Evolutionary conservation across 2,329 filamentous ascomycete species (phyloP).

Genomic region (Curvularia sp.): DNA sequence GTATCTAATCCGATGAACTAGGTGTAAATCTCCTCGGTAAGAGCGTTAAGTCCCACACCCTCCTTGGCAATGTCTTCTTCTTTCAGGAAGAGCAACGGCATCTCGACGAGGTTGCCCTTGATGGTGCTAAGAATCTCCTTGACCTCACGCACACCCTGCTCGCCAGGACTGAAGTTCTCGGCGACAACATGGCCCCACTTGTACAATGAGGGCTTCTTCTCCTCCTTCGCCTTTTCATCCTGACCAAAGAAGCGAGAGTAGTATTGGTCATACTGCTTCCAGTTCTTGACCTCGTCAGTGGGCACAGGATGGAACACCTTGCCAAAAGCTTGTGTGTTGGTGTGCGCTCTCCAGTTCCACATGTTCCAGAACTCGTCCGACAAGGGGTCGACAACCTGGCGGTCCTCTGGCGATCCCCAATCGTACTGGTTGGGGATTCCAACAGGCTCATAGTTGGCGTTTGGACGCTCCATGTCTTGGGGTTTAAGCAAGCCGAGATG

Average conservation of each 20-base stretch:
- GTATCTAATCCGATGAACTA: constrained; percentile 23
- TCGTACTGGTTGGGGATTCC: constrained; percentile 62
- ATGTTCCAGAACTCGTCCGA: constrained; percentile 70
- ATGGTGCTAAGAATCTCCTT: constrained; percentile 76
- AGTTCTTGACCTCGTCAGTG: constrained; percentile 70
- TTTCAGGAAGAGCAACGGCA: constrained; percentile 87
- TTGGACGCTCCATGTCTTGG: constrained; percentile 69
- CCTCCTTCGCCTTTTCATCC: constrained; percentile 51
- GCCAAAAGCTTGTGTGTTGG: constrained; percentile 81
- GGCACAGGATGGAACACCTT: constrained; percentile 83
- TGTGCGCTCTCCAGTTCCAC: constrained; percentile 75
- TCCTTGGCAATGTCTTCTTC: constrained; percentile 87
- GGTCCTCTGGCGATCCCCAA: constrained; percentile 56
- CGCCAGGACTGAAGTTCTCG: constrained; percentile 55
- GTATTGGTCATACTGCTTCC: constrained; percentile 76
- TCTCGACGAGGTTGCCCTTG: constrained; percentile 72
- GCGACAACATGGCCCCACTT: constrained; percentile 85
- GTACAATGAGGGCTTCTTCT: constrained; percentile 64
- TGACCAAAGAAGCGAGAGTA: constrained; percentile 69
- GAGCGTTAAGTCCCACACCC: constrained; percentile 66
- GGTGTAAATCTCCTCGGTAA: constrained; percentile 59
- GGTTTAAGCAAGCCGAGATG: constrained; percentile 83
- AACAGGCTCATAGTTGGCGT: constrained; percentile 65
- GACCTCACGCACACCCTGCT: constrained; percentile 54
- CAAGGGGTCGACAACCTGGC: constrained; percentile 75